Base-by-base conservation (phyloP, 2,329 filamentous ascomycete genomes). In the Fusarium brachygibbosum region DNA sequence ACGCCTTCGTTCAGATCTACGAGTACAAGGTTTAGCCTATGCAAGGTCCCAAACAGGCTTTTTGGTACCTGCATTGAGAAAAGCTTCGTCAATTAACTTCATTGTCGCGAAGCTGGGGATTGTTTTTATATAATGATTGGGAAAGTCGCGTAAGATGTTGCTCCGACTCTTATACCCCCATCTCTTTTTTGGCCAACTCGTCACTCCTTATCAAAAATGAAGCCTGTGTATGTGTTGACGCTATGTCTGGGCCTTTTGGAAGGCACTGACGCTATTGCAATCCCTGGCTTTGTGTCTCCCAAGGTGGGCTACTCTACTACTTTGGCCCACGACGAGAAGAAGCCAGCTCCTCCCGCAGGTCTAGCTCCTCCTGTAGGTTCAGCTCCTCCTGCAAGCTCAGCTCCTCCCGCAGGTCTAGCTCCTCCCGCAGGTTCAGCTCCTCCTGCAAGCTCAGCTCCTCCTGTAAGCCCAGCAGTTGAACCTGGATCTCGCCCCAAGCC, bases 71-170 rank as follows among this genome's bases (percentile, higher is more conserved):
- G 61, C 41, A 65, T 65, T 32, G 2, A 49, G 62, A 16, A 49
- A 49, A 65, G 46, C 37, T 14, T 41, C n/a, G 19, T 12, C 1
- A 32, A 23, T n/a, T 46, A 17, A 46, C n/a, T 37, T 19, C 12
- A 2, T 10, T 0, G 12, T 37, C 25, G 16, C 17, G 29, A 17
- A 37, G 21, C 19, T 4, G 28, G 21, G 25, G 19, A 21, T 12
- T 21, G 29, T 16, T 35, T 44, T 40, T 65, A 65, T 65, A 65
- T 48, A 66, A 60, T 60, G 37, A 23, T 35, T 53, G 25, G 11
- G 7, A 29, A 29, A 37, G 31, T 35, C 54, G 41, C 35, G 21
- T 29, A 19, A 38, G 37, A 38, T 17, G 37, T 17, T 10, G 9
- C 11, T 35, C 31, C 9, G 32, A 38, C 3, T 34, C 16, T 28